A percentile compares a stretch with the other conserved stretches of the same genome.
Conservation (phyloP, 2,329 filamentous ascomycete species). For the Diaporthe sp. region DNA sequence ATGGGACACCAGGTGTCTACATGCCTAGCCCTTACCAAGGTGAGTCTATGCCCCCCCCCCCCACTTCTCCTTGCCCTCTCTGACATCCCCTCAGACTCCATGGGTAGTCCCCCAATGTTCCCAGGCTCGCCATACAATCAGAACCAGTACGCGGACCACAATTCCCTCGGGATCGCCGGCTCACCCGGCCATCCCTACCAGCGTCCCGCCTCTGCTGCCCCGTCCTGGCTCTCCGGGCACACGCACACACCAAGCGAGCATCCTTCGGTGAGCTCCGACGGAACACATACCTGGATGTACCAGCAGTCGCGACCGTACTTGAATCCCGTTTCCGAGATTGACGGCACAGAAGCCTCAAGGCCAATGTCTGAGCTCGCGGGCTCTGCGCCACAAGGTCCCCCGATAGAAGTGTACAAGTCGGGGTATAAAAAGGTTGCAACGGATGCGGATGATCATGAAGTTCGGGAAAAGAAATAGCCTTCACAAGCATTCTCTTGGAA, state of each 20-base stretch:
- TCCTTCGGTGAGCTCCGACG: constrained; percentile 33
- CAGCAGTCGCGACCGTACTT: constrained; percentile 21
- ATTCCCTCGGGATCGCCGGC: neutral
- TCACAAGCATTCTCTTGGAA: too few relatives aligned
- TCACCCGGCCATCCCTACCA: constrained; percentile 6
- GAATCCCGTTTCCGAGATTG: constrained; percentile 37
- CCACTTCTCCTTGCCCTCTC: neutral
- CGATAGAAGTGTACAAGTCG: neutral
- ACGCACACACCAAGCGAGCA: constrained; percentile 2
- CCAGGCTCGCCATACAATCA: constrained; percentile 1
- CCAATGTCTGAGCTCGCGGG: constrained; percentile 37
- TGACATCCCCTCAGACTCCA: constrained; percentile 7
- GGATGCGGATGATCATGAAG: neutral
- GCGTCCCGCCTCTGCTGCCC: constrained; percentile 23
- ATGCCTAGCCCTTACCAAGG: constrained; percentile 40
- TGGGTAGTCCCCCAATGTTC: constrained; percentile 1
- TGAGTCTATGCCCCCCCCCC: neutral
- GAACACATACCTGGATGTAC: constrained; percentile 3
- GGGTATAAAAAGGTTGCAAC: constrained; percentile 31
- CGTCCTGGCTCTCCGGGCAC: constrained; percentile 34
- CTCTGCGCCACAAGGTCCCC: neutral
- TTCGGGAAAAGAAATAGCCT: neutral
- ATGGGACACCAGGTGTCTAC: constrained; percentile 21
- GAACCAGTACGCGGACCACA: constrained; percentile 21
- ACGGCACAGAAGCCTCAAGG: neutral